Percentiles rank a stretch among this genome's conserved stretches.
phyloP scores from a whole-genome alignment of 768 basidiomycete species.

The Gyrodon lividus region DNA sequence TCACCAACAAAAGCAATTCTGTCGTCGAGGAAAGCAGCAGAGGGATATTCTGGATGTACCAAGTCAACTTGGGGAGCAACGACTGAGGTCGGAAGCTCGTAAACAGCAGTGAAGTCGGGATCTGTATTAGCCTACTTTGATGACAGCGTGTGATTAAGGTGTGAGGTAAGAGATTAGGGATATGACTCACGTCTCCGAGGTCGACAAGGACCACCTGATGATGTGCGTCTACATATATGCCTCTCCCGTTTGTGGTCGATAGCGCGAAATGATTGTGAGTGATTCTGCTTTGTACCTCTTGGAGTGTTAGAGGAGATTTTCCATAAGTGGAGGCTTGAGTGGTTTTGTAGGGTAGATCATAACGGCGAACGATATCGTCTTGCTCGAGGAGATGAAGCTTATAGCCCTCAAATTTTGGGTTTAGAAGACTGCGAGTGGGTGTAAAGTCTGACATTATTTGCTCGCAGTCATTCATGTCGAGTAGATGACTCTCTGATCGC shows the following conservation, averaged over 20 bases:
- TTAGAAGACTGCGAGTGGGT: slow-evolving; percentile 56
- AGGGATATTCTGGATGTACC: slow-evolving; percentile 72
- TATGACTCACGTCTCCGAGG: slow-evolving; percentile 52
- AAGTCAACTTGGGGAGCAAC: slow-evolving; percentile 38
- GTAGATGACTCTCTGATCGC: too few relatives aligned
- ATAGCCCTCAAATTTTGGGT: slow-evolving; percentile 86
- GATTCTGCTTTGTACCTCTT: slow-evolving; percentile 82
- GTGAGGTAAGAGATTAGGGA: background rate
- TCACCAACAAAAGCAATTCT: slow-evolving; percentile 59
- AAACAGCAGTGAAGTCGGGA: slow-evolving; percentile 56
- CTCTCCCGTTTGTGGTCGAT: slow-evolving; percentile 43
- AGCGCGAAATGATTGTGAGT: slow-evolving; percentile 77
- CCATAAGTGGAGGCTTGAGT: slow-evolving; percentile 58
- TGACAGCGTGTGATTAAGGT: slow-evolving; percentile 10
- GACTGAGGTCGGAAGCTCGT: slow-evolving; percentile 58
- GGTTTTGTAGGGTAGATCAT: slow-evolving; percentile 44
- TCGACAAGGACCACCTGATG: slow-evolving; percentile 60
- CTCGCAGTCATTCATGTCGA: background rate
- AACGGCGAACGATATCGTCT: slow-evolving; percentile 53
- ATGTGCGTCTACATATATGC: slow-evolving; percentile 67
- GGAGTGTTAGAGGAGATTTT: slow-evolving; percentile 62
- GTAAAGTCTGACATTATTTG: slow-evolving; percentile 38
- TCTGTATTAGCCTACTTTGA: slow-evolving; percentile 47
- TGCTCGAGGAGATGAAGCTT: slow-evolving; percentile 63
- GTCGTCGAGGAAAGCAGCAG: slow-evolving; percentile 54